A percentile compares a stretch with the other conserved stretches of the same genome.
Conservation (phyloP, 2,329 filamentous ascomycete species). For the Aciculosporium take region DNA sequence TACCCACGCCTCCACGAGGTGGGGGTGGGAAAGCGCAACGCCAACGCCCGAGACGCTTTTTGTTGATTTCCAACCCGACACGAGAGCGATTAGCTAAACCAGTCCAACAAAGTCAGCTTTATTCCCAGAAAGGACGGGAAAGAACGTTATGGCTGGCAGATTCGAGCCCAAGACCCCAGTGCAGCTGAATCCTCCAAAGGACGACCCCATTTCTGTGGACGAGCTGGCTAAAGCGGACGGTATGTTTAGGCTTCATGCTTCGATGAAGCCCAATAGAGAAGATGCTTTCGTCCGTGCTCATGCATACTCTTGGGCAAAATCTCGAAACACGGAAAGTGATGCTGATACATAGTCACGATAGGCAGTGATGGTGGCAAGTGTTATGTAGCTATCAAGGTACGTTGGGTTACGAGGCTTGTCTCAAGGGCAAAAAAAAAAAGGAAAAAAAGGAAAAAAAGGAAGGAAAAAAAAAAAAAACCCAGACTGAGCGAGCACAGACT, state of each 20-base stretch:
- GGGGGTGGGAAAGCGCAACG: too few relatives aligned
- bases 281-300: neutral
- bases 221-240: constrained; percentile 73
- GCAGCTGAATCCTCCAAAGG: constrained; percentile 67
- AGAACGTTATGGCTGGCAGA: constrained; percentile 38
- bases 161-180: constrained; percentile 72
- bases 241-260: constrained; percentile 35
- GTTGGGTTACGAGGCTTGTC: neutral
- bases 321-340: neutral
- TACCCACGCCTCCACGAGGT: neutral
- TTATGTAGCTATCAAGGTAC: constrained; percentile 57
- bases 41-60: too few relatives aligned
- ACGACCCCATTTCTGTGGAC: constrained; percentile 70
- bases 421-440: too few relatives aligned
- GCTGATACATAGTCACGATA: constrained; percentile 18
- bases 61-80: neutral
- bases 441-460: too few relatives aligned
- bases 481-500: neutral
- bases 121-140: neutral
- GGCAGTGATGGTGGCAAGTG: constrained; percentile 50
- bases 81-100: too few relatives aligned
- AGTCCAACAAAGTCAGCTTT: neutral
- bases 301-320: neutral
- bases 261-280: too few relatives aligned
- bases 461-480: too few relatives aligned